Evolutionary conservation across 2,329 filamentous ascomycete genomes (phyloP).

Genomic region (Fusarium anthophilum): DNA sequence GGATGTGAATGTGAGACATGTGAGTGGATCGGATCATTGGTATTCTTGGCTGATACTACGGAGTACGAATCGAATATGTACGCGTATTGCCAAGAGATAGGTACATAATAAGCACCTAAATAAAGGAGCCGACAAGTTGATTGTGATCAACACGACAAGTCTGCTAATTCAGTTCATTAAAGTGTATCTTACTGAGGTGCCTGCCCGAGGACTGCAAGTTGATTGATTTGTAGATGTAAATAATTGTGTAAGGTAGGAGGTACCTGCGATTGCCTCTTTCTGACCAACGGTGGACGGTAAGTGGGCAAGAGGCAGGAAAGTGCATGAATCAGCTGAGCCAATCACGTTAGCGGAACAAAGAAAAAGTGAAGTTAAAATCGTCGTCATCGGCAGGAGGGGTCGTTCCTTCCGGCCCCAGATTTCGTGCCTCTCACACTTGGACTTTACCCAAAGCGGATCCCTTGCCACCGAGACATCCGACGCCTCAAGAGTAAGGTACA

Average conservation of each 20-base stretch:
- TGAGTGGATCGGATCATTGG: conserved; percentile 10
- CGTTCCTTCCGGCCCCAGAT: conserved; percentile 24
- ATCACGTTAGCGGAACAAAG: neutral
- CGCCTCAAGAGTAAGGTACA: conserved; percentile 7
- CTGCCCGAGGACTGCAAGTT: too few relatives aligned
- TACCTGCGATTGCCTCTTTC: neutral
- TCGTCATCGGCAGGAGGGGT: conserved; percentile 24
- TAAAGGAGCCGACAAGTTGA: neutral
- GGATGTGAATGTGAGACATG: neutral
- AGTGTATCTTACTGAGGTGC: neutral
- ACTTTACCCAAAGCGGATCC: conserved; percentile 26
- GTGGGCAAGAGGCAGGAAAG: neutral
- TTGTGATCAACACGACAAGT: neutral
- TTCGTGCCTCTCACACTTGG: neutral
- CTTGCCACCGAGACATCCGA: conserved; percentile 37
- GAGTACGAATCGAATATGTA: neutral
- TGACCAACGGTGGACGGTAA: neutral
- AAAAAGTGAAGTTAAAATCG: neutral
- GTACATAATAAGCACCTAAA: neutral
- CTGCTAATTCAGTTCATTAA: too few relatives aligned
- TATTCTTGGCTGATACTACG: neutral
- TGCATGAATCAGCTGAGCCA: conserved; percentile 3
- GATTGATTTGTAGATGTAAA: neutral
- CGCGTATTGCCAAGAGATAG: neutral
- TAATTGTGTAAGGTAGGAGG: neutral